Base-by-base conservation (phyloP, 2,329 filamentous ascomycete genomes). In the Diplodia intermedia region DNA sequence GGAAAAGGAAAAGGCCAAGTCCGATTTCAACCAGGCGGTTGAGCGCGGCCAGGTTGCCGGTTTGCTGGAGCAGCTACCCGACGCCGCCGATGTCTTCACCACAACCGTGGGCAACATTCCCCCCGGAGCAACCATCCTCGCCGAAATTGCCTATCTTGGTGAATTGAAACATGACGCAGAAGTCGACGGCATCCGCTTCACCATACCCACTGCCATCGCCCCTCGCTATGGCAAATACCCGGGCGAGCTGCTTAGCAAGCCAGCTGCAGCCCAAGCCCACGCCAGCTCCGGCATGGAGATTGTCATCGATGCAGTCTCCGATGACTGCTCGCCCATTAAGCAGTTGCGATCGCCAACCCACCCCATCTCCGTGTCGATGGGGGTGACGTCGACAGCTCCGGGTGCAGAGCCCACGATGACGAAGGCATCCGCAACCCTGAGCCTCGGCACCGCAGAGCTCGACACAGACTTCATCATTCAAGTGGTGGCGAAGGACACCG, bases 141-240 rank as follows among this genome's bases (percentile, higher is more conserved):
- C 92, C 7, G 83, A 89, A 12, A 86, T 92, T 67, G 86, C 82
- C 0, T 92, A 91, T 70, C 82, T 91, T 4, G 88, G 88, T 2
- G 90, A 93, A 75, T 82, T 93, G 66, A 91, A 91, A 78, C 88
- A 92, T 71, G 90, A 92, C 73, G 85, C 88, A 53, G 86, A 89
- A 70, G 82, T 86, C 3, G 88, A 93, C 73, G 89, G 89, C 6
- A 81, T 90, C 31, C 85, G 89, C 7, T 90, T 90, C 74, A 92
- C 86, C 4, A 86, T 93, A 4, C 91, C 90, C 0, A 90, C 86
- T 0, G 79, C 77, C 57, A 89, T 93, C 67, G 88, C 87, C 0
- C 90, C 90, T 1, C 84, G 90, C 23, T 93, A 91, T 76, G 88
- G 88, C 11, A 67, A 66, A 2, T 82, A 81, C 57, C 83, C 84